phyloP scores from a whole-genome alignment of 129 eudicot genomes.

The Flaveria bidentis region DNA sequence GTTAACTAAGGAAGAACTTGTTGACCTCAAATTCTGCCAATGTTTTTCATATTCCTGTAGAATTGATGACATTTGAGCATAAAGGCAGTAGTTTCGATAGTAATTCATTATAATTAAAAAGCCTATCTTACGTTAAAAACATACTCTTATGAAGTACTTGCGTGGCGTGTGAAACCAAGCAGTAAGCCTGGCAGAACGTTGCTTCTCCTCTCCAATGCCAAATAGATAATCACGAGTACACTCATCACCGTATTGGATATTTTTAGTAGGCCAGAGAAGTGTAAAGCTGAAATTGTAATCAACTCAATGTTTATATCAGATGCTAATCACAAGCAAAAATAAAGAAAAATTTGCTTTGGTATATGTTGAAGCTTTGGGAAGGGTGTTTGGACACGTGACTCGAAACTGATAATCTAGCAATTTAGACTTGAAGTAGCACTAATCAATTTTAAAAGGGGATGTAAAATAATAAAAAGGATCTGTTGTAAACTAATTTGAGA shows the following conservation, averaged over 20 bases:
- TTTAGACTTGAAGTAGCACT: not conserved
- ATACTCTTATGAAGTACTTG: slow-evolving; percentile 75
- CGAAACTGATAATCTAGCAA: not conserved
- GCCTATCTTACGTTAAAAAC: slow-evolving; percentile 17
- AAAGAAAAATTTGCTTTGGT: not conserved
- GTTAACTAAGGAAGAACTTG: slow-evolving; percentile 31
- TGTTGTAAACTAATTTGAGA: not conserved
- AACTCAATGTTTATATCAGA: slow-evolving; percentile 18
- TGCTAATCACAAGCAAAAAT: slow-evolving; percentile 14
- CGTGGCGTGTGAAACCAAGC: slow-evolving; percentile 97
- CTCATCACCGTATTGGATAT: slow-evolving; percentile 70
- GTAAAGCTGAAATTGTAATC: slow-evolving; percentile 63
- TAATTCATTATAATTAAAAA: slow-evolving; percentile 4
- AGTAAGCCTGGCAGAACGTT: slow-evolving; percentile 91
- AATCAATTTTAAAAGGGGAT: not conserved
- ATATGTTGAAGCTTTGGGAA: not conserved
- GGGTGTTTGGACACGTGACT: not conserved
- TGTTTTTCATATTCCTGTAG: slow-evolving; percentile 75
- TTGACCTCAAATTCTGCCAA: slow-evolving; percentile 55
- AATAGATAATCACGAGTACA: slow-evolving; percentile 89
- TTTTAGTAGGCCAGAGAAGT: slow-evolving; percentile 79
- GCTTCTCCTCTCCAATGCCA: slow-evolving; percentile 94
- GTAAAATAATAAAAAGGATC: not conserved
- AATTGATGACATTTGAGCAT: not conserved
- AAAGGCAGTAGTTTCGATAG: not conserved